These are phyloP conservation scores for Monosporascus sp. DNA, from an alignment of 2,329 filamentous ascomycete genomes.

Conservation along the genomic window DNA sequence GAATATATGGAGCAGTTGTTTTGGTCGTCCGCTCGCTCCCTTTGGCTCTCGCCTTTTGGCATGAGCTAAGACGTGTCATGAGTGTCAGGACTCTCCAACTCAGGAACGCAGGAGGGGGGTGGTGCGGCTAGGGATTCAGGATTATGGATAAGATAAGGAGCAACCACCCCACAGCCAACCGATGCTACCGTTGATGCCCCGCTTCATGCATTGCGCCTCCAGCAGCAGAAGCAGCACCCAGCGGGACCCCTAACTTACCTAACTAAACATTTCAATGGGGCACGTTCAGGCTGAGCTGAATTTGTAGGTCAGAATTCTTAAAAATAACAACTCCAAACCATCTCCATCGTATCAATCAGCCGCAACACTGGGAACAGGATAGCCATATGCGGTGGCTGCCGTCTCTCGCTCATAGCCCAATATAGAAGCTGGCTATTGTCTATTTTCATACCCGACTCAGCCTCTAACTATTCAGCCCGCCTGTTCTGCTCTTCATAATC, in stretches of 20 bases:
- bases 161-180: not conserved
- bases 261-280: not conserved
- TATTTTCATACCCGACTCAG: not conserved
- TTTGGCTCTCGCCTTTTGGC: too few species aligned
- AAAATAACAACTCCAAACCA: not conserved
- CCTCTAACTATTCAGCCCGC: not conserved
- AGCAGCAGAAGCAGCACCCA: not conserved
- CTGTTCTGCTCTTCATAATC: not conserved
- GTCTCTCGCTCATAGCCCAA: not conserved
- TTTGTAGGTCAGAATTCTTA: not conserved
- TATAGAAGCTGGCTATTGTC: not conserved
- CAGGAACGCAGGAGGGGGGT: not conserved
- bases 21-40: too few species aligned
- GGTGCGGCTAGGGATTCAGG: not conserved
- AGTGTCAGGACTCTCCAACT: not conserved
- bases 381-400: not conserved
- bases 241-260: not conserved
- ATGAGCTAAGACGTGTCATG: not conserved
- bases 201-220: not conserved
- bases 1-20: too few species aligned
- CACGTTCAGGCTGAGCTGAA: not conserved
- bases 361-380: not conserved
- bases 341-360: not conserved
- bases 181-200: not conserved
- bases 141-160: not conserved